Evolutionary conservation across 2,329 filamentous ascomycete species (phyloP).

Genomic region (Calonectria hawksworthii): DNA sequence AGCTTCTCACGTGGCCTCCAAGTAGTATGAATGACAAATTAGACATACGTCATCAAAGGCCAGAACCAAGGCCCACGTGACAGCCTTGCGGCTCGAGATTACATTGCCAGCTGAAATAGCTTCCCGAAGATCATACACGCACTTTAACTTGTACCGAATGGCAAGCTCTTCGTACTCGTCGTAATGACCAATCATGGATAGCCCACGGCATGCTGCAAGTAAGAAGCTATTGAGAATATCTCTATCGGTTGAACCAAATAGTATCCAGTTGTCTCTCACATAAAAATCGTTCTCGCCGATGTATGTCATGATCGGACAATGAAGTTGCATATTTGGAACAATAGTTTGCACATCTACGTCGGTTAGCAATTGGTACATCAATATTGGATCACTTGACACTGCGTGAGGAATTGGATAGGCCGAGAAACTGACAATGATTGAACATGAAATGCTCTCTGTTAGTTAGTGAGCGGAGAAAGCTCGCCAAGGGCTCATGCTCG

Average conservation of each 20-base stretch:
- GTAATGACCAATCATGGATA: constrained; percentile 4
- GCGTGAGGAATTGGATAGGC: neutral
- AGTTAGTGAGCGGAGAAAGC: constrained; percentile 24
- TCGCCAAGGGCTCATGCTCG: constrained; percentile 31
- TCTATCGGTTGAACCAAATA: constrained; percentile 21
- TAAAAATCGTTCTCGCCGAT: constrained; percentile 3
- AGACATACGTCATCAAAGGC: constrained; percentile 27
- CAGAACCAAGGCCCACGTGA: constrained; percentile 26
- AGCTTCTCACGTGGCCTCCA: neutral
- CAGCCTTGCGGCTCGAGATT: constrained; percentile 2
- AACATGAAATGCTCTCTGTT: constrained; percentile 28
- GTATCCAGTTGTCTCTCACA: constrained; percentile 25
- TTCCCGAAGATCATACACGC: constrained; percentile 17
- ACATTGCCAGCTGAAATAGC: neutral
- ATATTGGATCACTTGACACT: neutral
- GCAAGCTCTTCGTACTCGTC: constrained; percentile 20
- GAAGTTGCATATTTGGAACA: constrained; percentile 15
- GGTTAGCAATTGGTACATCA: neutral
- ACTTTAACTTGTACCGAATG: constrained; percentile 28
- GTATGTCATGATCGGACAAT: constrained; percentile 26
- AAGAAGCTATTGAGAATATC: constrained; percentile 31
- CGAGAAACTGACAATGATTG: constrained; percentile 22
- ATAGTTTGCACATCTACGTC: constrained; percentile 21
- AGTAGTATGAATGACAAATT: too few relatives aligned
- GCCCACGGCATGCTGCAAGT: constrained; percentile 26